Evolutionary conservation across 345 rosid genomes (phyloP).

Genomic region (Eutrema heterophyllum): DNA sequence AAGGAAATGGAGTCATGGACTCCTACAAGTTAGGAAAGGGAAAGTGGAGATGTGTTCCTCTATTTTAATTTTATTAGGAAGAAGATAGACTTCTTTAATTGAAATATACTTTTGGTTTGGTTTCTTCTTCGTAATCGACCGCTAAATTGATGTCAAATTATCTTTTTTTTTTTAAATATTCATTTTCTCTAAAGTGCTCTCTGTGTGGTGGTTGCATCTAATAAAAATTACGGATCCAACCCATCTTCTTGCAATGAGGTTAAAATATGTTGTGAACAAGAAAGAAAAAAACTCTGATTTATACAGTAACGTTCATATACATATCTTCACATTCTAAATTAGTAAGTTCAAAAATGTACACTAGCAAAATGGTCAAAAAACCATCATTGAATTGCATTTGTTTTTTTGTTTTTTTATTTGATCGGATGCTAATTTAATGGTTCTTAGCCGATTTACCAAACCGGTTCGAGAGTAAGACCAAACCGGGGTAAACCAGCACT

Average conservation of each 20-base stretch:
- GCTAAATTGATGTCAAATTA: neutral
- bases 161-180: no score
- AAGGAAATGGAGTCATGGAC: neutral
- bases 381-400: no score
- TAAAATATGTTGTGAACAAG: neutral
- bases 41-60: neutral
- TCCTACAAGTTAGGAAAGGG: neutral
- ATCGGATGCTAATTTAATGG: neutral
- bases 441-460: neutral
- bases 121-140: no score
- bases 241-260: neutral
- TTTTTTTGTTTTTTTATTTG: neutral
- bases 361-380: neutral
- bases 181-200: no score
- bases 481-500: conserved; percentile 15
- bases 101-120: no score
- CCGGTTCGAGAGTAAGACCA: conserved; percentile 2
- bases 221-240: no score
- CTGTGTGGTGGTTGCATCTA: neutral
- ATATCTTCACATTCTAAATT: neutral
- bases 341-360: neutral
- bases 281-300: no score
- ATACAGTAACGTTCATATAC: neutral
- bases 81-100: neutral
- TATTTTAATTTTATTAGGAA: neutral